These are phyloP conservation scores for Poteriospumella lacustris DNA, from an alignment of 108 stramenopile species.

Conservation along the genomic window DNA sequence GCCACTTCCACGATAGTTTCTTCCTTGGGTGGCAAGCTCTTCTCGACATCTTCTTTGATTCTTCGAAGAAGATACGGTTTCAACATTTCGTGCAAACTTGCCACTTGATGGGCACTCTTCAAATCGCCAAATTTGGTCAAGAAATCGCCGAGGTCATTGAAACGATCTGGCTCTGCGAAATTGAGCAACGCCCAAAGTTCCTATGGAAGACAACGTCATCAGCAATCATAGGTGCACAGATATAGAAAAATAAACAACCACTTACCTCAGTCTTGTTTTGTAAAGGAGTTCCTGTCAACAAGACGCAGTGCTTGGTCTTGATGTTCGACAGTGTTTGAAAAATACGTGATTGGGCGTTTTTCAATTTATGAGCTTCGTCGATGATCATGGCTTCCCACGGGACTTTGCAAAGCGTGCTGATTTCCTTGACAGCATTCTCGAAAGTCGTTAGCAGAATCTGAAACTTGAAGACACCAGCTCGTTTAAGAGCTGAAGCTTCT, in stretches of 20 bases:
- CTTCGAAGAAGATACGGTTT: constrained; percentile 88
- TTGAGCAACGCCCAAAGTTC: constrained; percentile 27
- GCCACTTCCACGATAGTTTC: constrained; percentile 93
- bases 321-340: constrained; percentile 37
- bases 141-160: constrained; percentile 69
- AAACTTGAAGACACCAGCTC: constrained; percentile 74
- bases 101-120: constrained; percentile 73
- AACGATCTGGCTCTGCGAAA: constrained; percentile 64
- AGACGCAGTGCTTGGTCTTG: constrained; percentile 67
- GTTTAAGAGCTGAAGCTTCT: constrained; percentile 28
- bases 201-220: constrained; percentile 19
- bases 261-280: constrained; percentile 83
- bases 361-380: constrained; percentile 89
- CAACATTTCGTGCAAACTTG: constrained; percentile 75
- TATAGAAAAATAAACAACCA: no score
- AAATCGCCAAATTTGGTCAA: constrained; percentile 72
- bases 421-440: constrained; percentile 78
- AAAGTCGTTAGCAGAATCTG: constrained; percentile 91
- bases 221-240: constrained; percentile 79
- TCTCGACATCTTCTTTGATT: constrained; percentile 95
- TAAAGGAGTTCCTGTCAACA: constrained; percentile 95
- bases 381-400: constrained; percentile 72
- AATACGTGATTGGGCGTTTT: constrained; percentile 63
- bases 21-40: constrained; percentile 86
- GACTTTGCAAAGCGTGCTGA: constrained; percentile 67